A percentile compares a stretch with the other conserved stretches of the same genome.
Conservation (phyloP, 1,284 basidiomycete species). For the Earliella scabrosa region DNA sequence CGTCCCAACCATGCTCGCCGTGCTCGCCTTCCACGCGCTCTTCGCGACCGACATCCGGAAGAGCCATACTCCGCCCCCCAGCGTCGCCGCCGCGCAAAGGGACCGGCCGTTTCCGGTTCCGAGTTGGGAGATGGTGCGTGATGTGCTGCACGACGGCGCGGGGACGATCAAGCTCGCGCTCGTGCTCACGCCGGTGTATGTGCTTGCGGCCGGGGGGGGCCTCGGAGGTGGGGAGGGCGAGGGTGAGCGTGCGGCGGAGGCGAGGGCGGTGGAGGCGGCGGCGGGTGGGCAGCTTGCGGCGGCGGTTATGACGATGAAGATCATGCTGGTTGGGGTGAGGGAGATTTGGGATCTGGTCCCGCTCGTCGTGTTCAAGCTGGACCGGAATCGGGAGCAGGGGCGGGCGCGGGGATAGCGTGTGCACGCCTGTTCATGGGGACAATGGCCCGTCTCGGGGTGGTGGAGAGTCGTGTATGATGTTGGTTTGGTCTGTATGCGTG, state of each 20-base stretch:
- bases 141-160: slow-evolving; percentile 23
- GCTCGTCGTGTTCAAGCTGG: slow-evolving; percentile 16
- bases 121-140: too few relatives aligned
- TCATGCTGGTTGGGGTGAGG: slow-evolving; percentile 15
- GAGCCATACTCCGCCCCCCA: slow-evolving; percentile 6
- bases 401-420: neutral
- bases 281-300: slow-evolving; percentile 24
- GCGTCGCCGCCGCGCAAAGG: neutral
- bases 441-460: too few relatives aligned
- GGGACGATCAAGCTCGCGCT: slow-evolving; percentile 22
- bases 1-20: slow-evolving; percentile 19
- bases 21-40: slow-evolving; percentile 14
- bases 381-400: slow-evolving; percentile 9
- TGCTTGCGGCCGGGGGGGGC: slow-evolving; percentile 11
- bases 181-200: slow-evolving; percentile 18
- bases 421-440: too few relatives aligned
- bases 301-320: slow-evolving; percentile 20
- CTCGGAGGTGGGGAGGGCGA: neutral
- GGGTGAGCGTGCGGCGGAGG: slow-evolving; percentile 1
- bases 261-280: slow-evolving; percentile 18
- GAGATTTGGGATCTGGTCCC: slow-evolving; percentile 25
- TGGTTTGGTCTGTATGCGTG: neutral
- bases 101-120: neutral
- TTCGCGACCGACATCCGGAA: slow-evolving; percentile 21
- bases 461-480: neutral